Evolutionary conservation across 2,329 filamentous ascomycete species (phyloP).

Genomic region (Trichoderma koningiopsis): DNA sequence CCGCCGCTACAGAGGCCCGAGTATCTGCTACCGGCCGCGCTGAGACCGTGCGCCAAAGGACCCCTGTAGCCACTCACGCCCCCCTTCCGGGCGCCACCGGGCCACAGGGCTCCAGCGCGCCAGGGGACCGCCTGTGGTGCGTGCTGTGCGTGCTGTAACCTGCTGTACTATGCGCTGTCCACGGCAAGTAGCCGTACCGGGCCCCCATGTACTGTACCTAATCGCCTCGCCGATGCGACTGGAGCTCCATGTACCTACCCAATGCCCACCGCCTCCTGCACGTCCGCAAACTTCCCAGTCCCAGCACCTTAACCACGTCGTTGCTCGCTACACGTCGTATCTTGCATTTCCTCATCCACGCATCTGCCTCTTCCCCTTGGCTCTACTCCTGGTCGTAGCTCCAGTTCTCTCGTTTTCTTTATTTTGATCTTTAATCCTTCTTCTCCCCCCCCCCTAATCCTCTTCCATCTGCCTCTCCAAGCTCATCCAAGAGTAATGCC

Average conservation of each 20-base stretch:
- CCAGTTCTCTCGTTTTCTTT: background rate
- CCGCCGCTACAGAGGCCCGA: background rate
- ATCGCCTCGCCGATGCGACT: constrained; percentile 10
- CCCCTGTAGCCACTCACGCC: background rate
- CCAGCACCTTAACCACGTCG: constrained; percentile 17
- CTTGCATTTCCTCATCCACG: constrained; percentile 23
- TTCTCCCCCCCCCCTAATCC: constrained; percentile 4
- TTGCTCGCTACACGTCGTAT: constrained; percentile 23
- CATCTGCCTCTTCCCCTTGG: constrained; percentile 24
- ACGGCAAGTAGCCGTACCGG: constrained; percentile 20
- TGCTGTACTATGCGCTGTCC: constrained; percentile 21
- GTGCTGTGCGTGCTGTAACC: constrained; percentile 23
- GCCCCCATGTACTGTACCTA: constrained; percentile 17
- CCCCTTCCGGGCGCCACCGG: background rate
- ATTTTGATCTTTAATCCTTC: background rate
- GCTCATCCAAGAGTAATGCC: constrained; percentile 7
- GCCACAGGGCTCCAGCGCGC: constrained; percentile 9
- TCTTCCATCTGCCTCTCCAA: constrained; percentile 13
- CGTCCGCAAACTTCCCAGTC: constrained; percentile 10
- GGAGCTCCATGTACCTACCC: constrained; percentile 9
- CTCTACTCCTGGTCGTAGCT: background rate
- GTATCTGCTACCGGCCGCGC: constrained; percentile 10
- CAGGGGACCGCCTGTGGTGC: constrained; percentile 16
- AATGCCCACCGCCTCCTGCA: constrained; percentile 25
- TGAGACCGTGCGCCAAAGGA: background rate